These are phyloP conservation scores for Fraxinus nigra DNA, from an alignment of 305 asterid genomes.

Conservation along the genomic window DNA sequence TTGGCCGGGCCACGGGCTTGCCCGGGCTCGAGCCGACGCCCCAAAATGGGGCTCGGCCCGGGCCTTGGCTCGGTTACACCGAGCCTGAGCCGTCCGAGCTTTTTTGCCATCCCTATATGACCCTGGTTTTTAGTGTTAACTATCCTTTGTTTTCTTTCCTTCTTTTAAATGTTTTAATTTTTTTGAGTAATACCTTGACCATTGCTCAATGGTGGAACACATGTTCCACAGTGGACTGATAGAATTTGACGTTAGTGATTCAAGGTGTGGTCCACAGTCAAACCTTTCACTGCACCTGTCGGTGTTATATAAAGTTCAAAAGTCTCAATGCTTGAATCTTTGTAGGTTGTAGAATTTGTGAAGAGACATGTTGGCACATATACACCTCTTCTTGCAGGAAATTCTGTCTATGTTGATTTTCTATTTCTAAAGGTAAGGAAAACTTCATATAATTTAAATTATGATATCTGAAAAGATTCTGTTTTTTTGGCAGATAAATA, in stretches of 20 bases:
- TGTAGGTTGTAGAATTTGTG: slow-evolving; percentile 76
- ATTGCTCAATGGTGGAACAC: neutral
- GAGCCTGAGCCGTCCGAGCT: too few species aligned
- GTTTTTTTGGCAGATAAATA: neutral
- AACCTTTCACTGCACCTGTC: neutral
- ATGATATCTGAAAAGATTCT: neutral
- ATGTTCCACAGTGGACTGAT: neutral
- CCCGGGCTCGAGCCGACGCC: too few species aligned
- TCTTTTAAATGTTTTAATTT: neutral
- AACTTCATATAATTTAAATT: neutral
- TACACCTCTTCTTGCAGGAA: slow-evolving; percentile 79
- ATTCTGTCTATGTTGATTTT: slow-evolving; percentile 79
- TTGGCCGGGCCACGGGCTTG: too few species aligned
- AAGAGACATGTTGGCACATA: slow-evolving; percentile 58
- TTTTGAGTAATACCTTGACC: neutral
- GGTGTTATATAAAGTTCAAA: slow-evolving; percentile 10
- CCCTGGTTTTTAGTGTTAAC: neutral
- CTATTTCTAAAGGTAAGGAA: slow-evolving; percentile 65
- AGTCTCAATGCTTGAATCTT: slow-evolving; percentile 2
- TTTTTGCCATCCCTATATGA: neutral
- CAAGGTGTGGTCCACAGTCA: neutral
- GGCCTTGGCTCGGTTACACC: too few species aligned
- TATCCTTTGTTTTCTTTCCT: neutral
- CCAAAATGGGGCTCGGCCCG: too few species aligned
- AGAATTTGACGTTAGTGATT: neutral